Conservation (phyloP, 768 basidiomycete genomes). For the Dioszegia aurantiaca region DNA sequence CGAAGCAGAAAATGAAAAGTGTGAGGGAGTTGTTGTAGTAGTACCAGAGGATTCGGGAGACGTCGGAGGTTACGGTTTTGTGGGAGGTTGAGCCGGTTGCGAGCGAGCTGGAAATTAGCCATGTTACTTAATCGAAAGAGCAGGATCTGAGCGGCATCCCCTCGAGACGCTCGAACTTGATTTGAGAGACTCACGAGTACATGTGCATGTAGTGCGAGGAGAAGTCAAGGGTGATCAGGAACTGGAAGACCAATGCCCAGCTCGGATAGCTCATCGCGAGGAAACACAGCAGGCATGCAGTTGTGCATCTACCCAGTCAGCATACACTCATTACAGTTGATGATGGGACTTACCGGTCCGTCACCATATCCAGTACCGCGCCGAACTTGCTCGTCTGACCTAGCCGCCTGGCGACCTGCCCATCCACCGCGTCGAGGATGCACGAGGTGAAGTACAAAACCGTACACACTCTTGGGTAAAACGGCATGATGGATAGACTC, state of each 20-base stretch:
- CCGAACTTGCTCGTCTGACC: slow-evolving; percentile 95
- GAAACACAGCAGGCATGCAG: slow-evolving; percentile 89
- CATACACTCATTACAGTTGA: neutral
- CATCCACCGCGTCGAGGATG: slow-evolving; percentile 91
- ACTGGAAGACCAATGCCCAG: slow-evolving; percentile 84
- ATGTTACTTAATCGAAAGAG: too few relatives aligned
- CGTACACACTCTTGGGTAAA: slow-evolving; percentile 89
- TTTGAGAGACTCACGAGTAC: slow-evolving; percentile 75
- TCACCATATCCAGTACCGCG: slow-evolving; percentile 98
- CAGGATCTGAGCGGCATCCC: too few relatives aligned
- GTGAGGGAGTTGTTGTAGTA: slow-evolving; percentile 93
- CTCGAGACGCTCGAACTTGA: too few relatives aligned
- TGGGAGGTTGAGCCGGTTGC: slow-evolving; percentile 89
- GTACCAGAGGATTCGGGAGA: slow-evolving; percentile 82
- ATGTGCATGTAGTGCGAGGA: slow-evolving; percentile 99
- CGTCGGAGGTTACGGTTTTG: slow-evolving; percentile 86
- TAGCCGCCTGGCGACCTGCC: slow-evolving; percentile 80
- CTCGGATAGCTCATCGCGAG: slow-evolving; percentile 82
- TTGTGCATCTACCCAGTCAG: slow-evolving; percentile 71
- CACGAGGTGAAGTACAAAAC: slow-evolving; percentile 84
- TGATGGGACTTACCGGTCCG: slow-evolving; percentile 70
- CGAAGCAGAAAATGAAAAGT: slow-evolving; percentile 87
- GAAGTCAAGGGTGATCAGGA: slow-evolving; percentile 94
- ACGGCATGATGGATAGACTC: slow-evolving; percentile 88
- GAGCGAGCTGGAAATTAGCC: slow-evolving; percentile 65